These are phyloP conservation scores for Hortaea werneckii DNA, from an alignment of 2,329 filamentous ascomycete species.

Conservation along the genomic window DNA sequence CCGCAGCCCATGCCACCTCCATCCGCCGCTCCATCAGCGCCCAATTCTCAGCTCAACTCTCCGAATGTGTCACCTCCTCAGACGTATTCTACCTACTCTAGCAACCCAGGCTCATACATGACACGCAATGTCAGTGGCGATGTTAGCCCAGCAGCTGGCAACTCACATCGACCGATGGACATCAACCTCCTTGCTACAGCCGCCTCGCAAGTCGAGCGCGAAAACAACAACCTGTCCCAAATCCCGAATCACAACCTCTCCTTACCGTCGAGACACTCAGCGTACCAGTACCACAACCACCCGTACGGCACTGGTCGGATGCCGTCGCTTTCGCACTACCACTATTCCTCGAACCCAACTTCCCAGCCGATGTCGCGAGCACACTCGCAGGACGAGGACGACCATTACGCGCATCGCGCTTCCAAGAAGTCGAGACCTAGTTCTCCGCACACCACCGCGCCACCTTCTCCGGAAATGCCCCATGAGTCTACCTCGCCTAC, in stretches of 20 bases:
- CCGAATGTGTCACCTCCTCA: slow-evolving; percentile 93
- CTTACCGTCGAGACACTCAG: slow-evolving; percentile 18
- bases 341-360: slow-evolving; percentile 40
- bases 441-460: slow-evolving; percentile 89
- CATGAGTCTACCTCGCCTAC: slow-evolving; percentile 93
- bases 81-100: slow-evolving; percentile 58
- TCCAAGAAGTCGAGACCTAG: slow-evolving; percentile 86
- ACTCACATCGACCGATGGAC: slow-evolving; percentile 42
- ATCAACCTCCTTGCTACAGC: slow-evolving; percentile 62
- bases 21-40: slow-evolving; percentile 75
- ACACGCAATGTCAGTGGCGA: slow-evolving; percentile 43
- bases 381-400: slow-evolving; percentile 74
- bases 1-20: slow-evolving; percentile 51
- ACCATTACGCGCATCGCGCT: slow-evolving; percentile 64
- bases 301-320: slow-evolving; percentile 52
- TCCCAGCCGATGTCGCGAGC: slow-evolving; percentile 80
- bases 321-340: slow-evolving; percentile 68
- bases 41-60: slow-evolving; percentile 75
- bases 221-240: slow-evolving; percentile 35
- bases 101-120: slow-evolving; percentile 47
- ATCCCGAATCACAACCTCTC: slow-evolving; percentile 31
- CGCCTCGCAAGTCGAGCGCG: slow-evolving; percentile 56
- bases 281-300: slow-evolving; percentile 36
- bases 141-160: slow-evolving; percentile 35
- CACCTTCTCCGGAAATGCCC: slow-evolving; percentile 91